Evolutionary conservation across 164 flowering plant genomes (phyloP).

Genomic region (Magnolia changhungtana): DNA sequence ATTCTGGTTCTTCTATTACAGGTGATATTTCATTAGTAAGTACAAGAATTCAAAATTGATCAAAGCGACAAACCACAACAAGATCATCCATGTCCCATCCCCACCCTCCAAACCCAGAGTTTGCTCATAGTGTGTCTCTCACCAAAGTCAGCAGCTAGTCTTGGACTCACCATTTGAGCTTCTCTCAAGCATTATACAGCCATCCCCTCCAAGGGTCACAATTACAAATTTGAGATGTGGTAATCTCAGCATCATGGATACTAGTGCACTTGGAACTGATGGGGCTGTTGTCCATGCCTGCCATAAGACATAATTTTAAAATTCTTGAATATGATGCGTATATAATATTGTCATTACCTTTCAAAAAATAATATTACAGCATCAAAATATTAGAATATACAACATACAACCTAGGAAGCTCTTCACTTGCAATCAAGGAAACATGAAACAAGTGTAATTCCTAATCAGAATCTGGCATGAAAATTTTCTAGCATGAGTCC

Average conservation of each 20-base stretch:
- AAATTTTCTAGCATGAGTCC: not conserved
- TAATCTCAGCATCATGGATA: constrained; percentile 64
- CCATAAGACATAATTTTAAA: constrained; percentile 8
- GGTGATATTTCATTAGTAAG: constrained; percentile 2
- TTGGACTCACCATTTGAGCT: constrained; percentile 39
- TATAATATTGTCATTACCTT: too few species aligned
- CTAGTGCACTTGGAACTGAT: constrained; percentile 67
- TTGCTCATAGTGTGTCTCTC: not conserved
- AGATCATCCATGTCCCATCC: not conserved
- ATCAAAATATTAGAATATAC: too few species aligned
- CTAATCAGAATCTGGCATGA: not conserved
- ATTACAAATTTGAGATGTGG: constrained; percentile 73
- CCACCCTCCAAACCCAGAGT: not conserved
- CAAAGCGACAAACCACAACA: not conserved
- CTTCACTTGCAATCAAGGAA: not conserved
- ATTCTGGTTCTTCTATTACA: constrained; percentile 30
- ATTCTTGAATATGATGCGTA: not conserved
- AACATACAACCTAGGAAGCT: not conserved
- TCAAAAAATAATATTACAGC: too few species aligned
- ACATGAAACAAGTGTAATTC: not conserved
- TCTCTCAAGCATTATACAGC: constrained; percentile 86
- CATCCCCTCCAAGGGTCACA: constrained; percentile 82
- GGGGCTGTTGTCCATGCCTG: constrained; percentile 78
- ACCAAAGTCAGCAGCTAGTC: not conserved
- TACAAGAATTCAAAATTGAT: constrained; percentile 7